phyloP scores from a whole-genome alignment of 331 rosid genomes.

The Arachis monticola region DNA sequence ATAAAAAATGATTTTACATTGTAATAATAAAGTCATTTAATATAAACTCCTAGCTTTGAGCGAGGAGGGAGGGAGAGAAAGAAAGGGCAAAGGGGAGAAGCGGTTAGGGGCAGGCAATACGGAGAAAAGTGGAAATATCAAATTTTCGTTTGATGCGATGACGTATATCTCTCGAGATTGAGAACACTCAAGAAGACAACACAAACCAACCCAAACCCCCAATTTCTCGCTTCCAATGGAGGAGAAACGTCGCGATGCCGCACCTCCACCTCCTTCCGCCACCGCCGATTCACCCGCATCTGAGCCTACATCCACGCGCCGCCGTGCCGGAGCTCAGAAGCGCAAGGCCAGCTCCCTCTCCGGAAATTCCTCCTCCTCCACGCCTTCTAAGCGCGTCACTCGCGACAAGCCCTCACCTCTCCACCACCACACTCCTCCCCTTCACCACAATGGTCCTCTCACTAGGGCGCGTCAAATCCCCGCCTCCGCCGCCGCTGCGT shows the following conservation, averaged over 20 bases:
- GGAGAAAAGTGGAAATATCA: neutral
- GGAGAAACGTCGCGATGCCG: slow-evolving; percentile 81
- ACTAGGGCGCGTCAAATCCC: slow-evolving; percentile 97
- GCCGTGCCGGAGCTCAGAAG: slow-evolving; percentile 81
- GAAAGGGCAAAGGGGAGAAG: neutral
- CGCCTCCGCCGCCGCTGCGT: slow-evolving; percentile 40
- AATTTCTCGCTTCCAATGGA: slow-evolving; percentile 57
- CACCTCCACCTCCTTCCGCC: slow-evolving; percentile 46
- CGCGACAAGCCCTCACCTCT: slow-evolving; percentile 75
- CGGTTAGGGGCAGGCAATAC: too few relatives aligned
- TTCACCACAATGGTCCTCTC: slow-evolving; percentile 90
- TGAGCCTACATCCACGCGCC: slow-evolving; percentile 72
- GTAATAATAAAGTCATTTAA: too few relatives aligned
- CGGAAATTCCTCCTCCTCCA: slow-evolving; percentile 61
- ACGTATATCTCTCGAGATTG: neutral
- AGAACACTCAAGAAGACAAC: neutral
- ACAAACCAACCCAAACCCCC: neutral
- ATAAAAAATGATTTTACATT: too few relatives aligned
- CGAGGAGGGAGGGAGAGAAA: too few relatives aligned
- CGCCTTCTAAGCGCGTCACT: slow-evolving; percentile 79
- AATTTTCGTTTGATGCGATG: neutral
- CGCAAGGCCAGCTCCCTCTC: slow-evolving; percentile 64
- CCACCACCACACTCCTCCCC: slow-evolving; percentile 50
- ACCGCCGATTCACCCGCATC: slow-evolving; percentile 63
- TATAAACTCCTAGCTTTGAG: too few relatives aligned